A percentile compares a stretch with the other conserved stretches of the same genome.
Conservation (phyloP, 1,284 basidiomycete species). For the Gomphus bonarii region DNA sequence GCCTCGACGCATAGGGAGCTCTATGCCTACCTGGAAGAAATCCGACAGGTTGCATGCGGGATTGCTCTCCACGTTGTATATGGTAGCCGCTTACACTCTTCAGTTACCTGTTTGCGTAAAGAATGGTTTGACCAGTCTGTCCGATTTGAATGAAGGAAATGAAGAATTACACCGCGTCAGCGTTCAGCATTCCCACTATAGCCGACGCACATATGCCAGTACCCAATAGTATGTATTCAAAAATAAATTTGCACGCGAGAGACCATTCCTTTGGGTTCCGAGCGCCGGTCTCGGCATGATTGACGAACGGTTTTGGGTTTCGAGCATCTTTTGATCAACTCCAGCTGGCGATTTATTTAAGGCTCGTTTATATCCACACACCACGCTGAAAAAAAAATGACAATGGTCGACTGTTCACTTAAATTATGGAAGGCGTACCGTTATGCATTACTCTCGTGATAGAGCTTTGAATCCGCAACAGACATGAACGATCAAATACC, state of each 20-base stretch:
- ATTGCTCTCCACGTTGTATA: background rate
- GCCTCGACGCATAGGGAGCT: background rate
- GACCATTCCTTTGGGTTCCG: background rate
- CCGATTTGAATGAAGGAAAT: background rate
- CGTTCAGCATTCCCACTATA: background rate
- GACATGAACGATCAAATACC: no score
- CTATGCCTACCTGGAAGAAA: background rate
- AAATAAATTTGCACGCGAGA: no score
- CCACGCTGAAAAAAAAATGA: background rate
- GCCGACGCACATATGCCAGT: background rate
- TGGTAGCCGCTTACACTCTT: background rate
- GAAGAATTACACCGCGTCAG: background rate
- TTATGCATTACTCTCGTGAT: no score
- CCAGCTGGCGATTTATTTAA: background rate
- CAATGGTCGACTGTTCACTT: no score
- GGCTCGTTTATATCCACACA: background rate
- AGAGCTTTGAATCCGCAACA: no score
- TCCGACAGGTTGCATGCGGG: background rate
- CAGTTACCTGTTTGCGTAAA: background rate
- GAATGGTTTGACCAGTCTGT: background rate
- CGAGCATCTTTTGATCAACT: background rate
- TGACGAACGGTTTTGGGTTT: background rate
- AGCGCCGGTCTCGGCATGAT: background rate
- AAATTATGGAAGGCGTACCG: no score
- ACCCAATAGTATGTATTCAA: background rate